Base-by-base conservation (phyloP, 768 basidiomycete species). In the Psilocybe cyanescens region DNA sequence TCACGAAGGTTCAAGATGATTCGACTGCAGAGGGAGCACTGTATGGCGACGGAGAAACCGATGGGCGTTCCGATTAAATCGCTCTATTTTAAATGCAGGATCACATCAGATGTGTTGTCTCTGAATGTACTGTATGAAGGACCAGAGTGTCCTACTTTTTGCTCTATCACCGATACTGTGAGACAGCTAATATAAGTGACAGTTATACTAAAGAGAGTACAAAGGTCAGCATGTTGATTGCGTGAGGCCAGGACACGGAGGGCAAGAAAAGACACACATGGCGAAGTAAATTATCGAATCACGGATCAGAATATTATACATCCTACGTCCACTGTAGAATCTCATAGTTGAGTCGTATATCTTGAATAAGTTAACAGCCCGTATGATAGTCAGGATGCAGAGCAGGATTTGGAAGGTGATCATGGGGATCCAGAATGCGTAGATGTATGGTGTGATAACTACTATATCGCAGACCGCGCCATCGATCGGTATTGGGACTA, bases 391-490 rank as follows among this genome's bases (percentile, higher is more conserved):
- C 17, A 55, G 29, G 16, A 29, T 19, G 24, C 54, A 55, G 17
- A 55, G 28, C 4, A 55, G n/a, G 9, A 37, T 30, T 37, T 55
- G 37, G 37, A 55, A 55, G 35, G 35, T 24, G 19, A 55, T 31
- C 54, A 55, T 55, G 14, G 54, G 54, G 7, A 44, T 28, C 54
- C 54, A 55, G 39, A 44, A 55, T n/a, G 41, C 39, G 39, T 45
- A 55, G 7, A 55, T 19, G 8, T 44, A n/a, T 9, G 33, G 54
- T 24, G 54, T 35, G 19, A 55, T 44, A 29, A 39, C 54, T 19
- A 8, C 16, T 19, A 55, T 8, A 19, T 44, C 37, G 41, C 54
- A 55, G 37, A 55, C n/a, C 14, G 35, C 19, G 3, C 54, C 54
- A 2, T 19, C 39, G 3, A 24, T 24, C 24, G 41, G 24, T 2